These are phyloP conservation scores for Fusarium humuli DNA, from an alignment of 2,329 filamentous ascomycete genomes.

Conservation along the genomic window DNA sequence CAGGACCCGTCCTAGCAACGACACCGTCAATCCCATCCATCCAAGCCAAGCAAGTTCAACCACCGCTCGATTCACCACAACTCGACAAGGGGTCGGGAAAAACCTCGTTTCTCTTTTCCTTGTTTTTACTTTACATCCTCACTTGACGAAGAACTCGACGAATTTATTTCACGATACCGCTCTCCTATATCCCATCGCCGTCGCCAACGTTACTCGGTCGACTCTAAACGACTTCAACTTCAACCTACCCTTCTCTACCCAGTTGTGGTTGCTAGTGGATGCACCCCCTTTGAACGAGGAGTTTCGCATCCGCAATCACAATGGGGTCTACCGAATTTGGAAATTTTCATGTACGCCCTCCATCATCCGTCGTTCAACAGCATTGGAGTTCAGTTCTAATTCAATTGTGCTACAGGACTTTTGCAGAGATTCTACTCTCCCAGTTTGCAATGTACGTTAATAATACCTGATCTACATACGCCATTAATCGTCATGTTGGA, in stretches of 20 bases:
- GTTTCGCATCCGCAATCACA: slow-evolving; percentile 49
- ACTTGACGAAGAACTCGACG: slow-evolving; percentile 17
- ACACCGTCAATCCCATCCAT: slow-evolving; percentile 30
- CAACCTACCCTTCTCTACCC: slow-evolving; percentile 13
- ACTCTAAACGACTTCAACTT: slow-evolving; percentile 17
- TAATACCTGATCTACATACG: slow-evolving; percentile 16
- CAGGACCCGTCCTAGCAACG: slow-evolving; percentile 38
- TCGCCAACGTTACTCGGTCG: slow-evolving; percentile 15
- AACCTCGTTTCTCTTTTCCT: slow-evolving; percentile 26
- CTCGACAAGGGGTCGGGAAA: slow-evolving; percentile 30
- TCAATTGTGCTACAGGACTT: slow-evolving; percentile 69
- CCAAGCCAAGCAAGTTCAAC: slow-evolving; percentile 28
- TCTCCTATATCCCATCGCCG: slow-evolving; percentile 20
- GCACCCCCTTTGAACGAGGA: slow-evolving; percentile 42
- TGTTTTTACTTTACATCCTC: slow-evolving; percentile 33
- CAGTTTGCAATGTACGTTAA: slow-evolving; percentile 82
- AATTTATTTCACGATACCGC: slow-evolving; percentile 17
- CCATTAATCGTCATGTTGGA: slow-evolving; percentile 14
- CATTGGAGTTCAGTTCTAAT: slow-evolving; percentile 29
- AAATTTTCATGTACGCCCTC: slow-evolving; percentile 65
- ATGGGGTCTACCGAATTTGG: slow-evolving; percentile 73
- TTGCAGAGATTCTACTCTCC: slow-evolving; percentile 85
- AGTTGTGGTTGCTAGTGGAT: slow-evolving; percentile 47
- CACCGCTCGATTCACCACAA: slow-evolving; percentile 18
- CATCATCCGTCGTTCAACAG: slow-evolving; percentile 6